Conservation (phyloP, 768 basidiomycete species). For the Xerocomellus amylosporus region DNA sequence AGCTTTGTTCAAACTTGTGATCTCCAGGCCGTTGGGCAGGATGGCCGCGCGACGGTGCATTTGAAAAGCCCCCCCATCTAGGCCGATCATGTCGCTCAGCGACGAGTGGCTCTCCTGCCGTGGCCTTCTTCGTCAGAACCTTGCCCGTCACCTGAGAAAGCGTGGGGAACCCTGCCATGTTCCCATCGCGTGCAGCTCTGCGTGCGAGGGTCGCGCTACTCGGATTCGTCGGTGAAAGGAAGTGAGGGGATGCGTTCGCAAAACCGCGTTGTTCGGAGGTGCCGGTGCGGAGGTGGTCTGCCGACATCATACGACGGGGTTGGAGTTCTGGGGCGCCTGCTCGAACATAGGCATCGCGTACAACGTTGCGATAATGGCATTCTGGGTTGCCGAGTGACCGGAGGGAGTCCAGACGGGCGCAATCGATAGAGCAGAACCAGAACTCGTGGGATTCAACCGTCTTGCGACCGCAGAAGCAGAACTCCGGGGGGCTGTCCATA, state of each 20-base stretch:
- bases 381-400: slow-evolving; percentile 21
- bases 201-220: background rate
- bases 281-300: background rate
- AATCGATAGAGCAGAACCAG: slow-evolving; percentile 28
- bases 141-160: slow-evolving; percentile 19
- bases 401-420: slow-evolving; percentile 29
- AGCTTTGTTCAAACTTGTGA: slow-evolving; percentile 3
- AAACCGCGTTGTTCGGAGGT: background rate
- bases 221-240: background rate
- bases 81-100: background rate
- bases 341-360: slow-evolving; percentile 14
- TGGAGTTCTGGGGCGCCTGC: background rate
- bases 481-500: slow-evolving; percentile 10
- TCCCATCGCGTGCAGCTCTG: background rate
- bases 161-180: slow-evolving; percentile 11
- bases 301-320: slow-evolving; percentile 14
- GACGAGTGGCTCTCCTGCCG: background rate
- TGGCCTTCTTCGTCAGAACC: slow-evolving; percentile 4
- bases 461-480: slow-evolving; percentile 27
- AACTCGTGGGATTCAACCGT: slow-evolving; percentile 27
- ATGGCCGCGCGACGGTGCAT: background rate
- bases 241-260: background rate
- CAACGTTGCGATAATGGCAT: slow-evolving; percentile 26
- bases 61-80: slow-evolving; percentile 1
- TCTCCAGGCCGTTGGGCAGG: background rate